Conservation (phyloP, 2,329 filamentous ascomycete species). For the Dendryphion nanum region DNA sequence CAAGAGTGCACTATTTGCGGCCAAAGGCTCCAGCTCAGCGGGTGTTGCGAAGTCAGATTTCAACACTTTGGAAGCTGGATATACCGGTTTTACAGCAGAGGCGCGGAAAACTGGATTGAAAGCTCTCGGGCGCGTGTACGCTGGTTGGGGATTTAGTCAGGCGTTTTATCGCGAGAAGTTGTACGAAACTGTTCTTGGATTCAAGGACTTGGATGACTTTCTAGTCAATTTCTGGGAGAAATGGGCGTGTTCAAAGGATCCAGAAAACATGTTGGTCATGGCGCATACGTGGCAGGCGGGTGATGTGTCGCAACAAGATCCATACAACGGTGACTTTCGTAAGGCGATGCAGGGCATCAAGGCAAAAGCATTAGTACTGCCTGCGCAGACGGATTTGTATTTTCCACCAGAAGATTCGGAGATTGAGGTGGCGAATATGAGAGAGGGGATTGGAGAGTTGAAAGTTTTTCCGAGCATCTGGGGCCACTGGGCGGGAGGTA, state of each 20-base stretch:
- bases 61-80: conserved; percentile 26
- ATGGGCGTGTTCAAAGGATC: conserved; percentile 72
- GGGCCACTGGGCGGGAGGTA: conserved; percentile 58
- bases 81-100: conserved; percentile 52
- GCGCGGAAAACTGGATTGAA: conserved; percentile 61
- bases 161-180: conserved; percentile 72
- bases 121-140: conserved; percentile 72
- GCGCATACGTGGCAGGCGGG: conserved; percentile 75
- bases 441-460: conserved; percentile 56
- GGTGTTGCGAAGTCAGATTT: conserved; percentile 42
- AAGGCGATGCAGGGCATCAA: conserved; percentile 65
- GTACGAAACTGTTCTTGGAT: conserved; percentile 65
- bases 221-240: conserved; percentile 73
- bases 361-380: conserved; percentile 69
- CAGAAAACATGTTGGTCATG: conserved; percentile 74
- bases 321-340: conserved; percentile 66
- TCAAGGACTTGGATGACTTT: conserved; percentile 69
- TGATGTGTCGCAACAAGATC: conserved; percentile 67
- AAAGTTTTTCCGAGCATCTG: conserved; percentile 60
- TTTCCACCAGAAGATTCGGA: conserved; percentile 80
- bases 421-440: conserved; percentile 67
- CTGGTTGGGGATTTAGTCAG: conserved; percentile 79
- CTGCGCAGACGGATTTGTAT: conserved; percentile 73
- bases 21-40: conserved; percentile 53
- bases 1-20: conserved; percentile 59